Percentiles rank a stretch among this genome's conserved stretches.
Evolutionary conservation across 805 yeast species (phyloP).

Genomic region (Suhomyces vadensis): DNA sequence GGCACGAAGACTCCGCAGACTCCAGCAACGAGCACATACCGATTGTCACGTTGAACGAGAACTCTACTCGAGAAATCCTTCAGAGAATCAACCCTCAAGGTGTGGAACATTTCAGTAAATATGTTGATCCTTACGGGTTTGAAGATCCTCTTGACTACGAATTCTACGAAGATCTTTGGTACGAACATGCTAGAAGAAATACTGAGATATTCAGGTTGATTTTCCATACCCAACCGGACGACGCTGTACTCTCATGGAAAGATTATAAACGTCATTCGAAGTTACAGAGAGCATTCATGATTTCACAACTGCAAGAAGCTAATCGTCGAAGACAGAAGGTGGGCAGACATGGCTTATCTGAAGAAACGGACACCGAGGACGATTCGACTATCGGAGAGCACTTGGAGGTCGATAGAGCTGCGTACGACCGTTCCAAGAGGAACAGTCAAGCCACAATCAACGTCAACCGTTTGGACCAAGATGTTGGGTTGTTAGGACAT

Average conservation of each 20-base stretch:
- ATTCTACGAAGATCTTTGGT: slow-evolving; percentile 87
- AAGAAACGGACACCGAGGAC: slow-evolving; percentile 8
- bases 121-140: slow-evolving; percentile 85
- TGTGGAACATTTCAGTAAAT: slow-evolving; percentile 38
- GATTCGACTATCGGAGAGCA: slow-evolving; percentile 4
- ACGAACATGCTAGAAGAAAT: slow-evolving; percentile 76
- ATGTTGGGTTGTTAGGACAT: slow-evolving; percentile 38
- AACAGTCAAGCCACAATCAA: slow-evolving; percentile 28
- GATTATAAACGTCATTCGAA: slow-evolving; percentile 76
- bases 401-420: background rate
- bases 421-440: slow-evolving; percentile 7
- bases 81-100: slow-evolving; percentile 40
- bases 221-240: slow-evolving; percentile 95
- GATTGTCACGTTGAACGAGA: slow-evolving; percentile 45
- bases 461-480: slow-evolving; percentile 26
- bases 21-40: slow-evolving; percentile 26
- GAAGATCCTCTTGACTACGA: slow-evolving; percentile 83
- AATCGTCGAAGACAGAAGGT: slow-evolving; percentile 23
- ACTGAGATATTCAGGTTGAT: slow-evolving; percentile 79
- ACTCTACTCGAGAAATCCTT: slow-evolving; percentile 43
- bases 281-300: slow-evolving; percentile 56
- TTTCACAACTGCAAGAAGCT: slow-evolving; percentile 40
- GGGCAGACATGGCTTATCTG: slow-evolving; percentile 17
- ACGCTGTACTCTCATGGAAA: slow-evolving; percentile 84
- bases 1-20: slow-evolving; percentile 18